Conservation (phyloP, 495 filamentous ascomycete genomes). For the Penicillium robsamsonii region DNA sequence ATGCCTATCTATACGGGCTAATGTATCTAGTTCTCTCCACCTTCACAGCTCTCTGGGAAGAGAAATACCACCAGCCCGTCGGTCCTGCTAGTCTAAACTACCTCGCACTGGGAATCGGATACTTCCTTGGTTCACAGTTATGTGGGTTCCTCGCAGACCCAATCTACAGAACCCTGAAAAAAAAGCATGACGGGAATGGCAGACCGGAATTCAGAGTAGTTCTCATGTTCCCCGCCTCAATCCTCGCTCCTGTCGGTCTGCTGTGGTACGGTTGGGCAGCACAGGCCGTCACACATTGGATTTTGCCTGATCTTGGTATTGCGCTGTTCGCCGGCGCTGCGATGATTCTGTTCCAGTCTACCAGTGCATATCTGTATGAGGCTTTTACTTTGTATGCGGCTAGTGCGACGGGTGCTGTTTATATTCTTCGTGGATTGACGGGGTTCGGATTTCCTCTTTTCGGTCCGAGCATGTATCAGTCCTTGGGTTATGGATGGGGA, state of each 20-base stretch:
- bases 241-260: constrained; percentile 57
- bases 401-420: constrained; percentile 59
- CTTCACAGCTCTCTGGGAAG: constrained; percentile 43
- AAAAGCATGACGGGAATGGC: neutral
- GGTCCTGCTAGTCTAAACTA: constrained; percentile 59
- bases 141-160: constrained; percentile 30
- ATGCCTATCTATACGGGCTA: constrained; percentile 59
- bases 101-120: constrained; percentile 58
- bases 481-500: constrained; percentile 51
- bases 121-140: constrained; percentile 56
- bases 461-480: constrained; percentile 52
- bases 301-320: constrained; percentile 61
- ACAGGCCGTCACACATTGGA: constrained; percentile 56
- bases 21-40: constrained; percentile 61
- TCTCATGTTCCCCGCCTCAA: constrained; percentile 53
- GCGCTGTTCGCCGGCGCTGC: constrained; percentile 50
- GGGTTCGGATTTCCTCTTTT: constrained; percentile 69
- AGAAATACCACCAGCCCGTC: constrained; percentile 48
- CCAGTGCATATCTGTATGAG: constrained; percentile 64
- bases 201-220: constrained; percentile 61
- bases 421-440: constrained; percentile 57
- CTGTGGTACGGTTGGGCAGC: constrained; percentile 64
- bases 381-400: constrained; percentile 64
- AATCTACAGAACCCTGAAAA: constrained; percentile 1
- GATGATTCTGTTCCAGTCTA: constrained; percentile 59